Base-by-base conservation (phyloP, 441 rosid genomes). In the Gossypium davidsonii region DNA sequence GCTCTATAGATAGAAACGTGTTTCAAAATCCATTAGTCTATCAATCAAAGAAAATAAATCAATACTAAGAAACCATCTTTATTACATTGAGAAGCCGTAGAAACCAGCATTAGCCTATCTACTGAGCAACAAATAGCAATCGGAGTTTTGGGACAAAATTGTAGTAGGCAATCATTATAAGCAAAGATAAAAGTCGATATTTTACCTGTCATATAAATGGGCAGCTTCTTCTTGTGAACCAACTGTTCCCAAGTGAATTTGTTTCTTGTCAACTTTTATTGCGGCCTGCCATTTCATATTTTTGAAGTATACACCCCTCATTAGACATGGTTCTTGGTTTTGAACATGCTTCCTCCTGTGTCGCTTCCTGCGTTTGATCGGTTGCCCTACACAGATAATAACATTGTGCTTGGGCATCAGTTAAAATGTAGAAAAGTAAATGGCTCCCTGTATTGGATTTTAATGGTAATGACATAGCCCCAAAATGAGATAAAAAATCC, bases 271-370 rank as follows among this genome's bases (percentile, higher is more conserved):
- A 39, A 39, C 46, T 39, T 39, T 39, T 39, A 39, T 39, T 39
- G 46, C 46, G 3, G 46, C 46, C 46, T 39, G 46, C 46, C 46
- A 39, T 39, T 39, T 39, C 46, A 39, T 39, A 39, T 39, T 39
- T 39, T 39, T 39, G 46, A 39, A 39, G 46, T 39, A 39, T 39
- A 94, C 98, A 46, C 98, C 98, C 82, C 98, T 90, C 98, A 94
- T 89, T 59, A 90, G 76, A 81, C 98, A 94, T 26, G 86, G 90
- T 83, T 94, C 97, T 80, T 94, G 97, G 83, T 92, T 89, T 67
- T 87, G 90, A 73, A 89, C 82, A 52, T 84, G 90, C 82, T 92
- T 94, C 77, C 97, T 86, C 77, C 93, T 86, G 79, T 94, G 98
- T 46, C 83, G 85, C 87, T 94, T 94, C 84, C 98, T 85, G 58